Base-by-base conservation (phyloP, 2,329 filamentous ascomycete species). In the Colletotrichum higginsianum region DNA sequence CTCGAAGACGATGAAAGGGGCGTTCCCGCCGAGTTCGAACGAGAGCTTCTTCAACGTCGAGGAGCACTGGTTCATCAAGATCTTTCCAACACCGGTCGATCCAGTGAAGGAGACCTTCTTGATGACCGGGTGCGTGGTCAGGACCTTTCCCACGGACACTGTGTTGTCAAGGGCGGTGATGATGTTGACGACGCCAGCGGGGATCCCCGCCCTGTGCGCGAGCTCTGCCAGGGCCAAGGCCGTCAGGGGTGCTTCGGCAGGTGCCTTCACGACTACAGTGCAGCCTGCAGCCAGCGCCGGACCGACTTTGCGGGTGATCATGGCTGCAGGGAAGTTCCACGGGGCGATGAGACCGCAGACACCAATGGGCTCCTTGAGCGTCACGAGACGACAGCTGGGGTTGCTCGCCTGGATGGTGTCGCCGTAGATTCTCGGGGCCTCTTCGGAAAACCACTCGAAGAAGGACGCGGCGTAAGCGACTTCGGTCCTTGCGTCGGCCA, bases 21-120 rank as follows among this genome's bases (percentile, higher is more conserved):
- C 90, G 80, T 93, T 93, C 65, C 91, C 91, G 38, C 91, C 91
- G 13, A 90, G 90, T 80, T 92, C 90, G 13, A 92, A 84, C 1
- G 90, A 92, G 67, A 92, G 88, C 77, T 91, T 91, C 82, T 92
- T 92, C 76, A 90, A 82, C 72, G 85, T 93, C 0, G 87, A 82
- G 12, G 89, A 86, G 0, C 93, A 92, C 82, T 89, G 87, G 79
- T 93, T 93, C 92, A 95, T 94, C 75, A 95, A 93, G 62, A 91
- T 86, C 71, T 89, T 89, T 15, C 91, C 93, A 0, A 93, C 95
- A 2, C 84, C 84, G 0, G 93, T 95, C 9, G 90, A 93, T 49
- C 93, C 93, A 0, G 93, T 95, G 74, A 95, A 95, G 0, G 93
- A 92, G 72, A 96, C 86, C 84, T 95, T 95, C 77, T 94, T 91